Conservation (phyloP, 495 filamentous ascomycete species). For the Xylaria cubensis region DNA sequence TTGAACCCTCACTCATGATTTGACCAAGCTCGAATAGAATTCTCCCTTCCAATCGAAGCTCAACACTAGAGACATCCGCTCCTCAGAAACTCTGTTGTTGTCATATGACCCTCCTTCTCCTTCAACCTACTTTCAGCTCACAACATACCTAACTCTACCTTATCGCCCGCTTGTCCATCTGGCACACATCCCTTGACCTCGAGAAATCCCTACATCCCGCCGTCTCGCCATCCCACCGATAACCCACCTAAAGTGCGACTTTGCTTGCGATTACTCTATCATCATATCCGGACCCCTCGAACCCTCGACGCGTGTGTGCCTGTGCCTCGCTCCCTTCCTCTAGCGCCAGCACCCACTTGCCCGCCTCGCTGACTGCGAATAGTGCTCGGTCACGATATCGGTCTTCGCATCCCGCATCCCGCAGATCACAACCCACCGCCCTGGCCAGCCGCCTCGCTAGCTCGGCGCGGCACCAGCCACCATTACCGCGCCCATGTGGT, state of each 20-base stretch:
- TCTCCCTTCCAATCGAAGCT: not conserved
- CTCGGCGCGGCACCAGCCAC: conserved; percentile 45
- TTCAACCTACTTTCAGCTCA: not conserved
- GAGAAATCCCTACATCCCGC: not conserved
- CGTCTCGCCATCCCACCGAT: not conserved
- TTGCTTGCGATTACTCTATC: conserved; percentile 10
- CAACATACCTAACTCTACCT: not conserved
- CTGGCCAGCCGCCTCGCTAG: conserved; percentile 43
- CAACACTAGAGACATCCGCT: not conserved
- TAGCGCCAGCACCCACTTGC: not conserved
- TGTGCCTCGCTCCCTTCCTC: not conserved
- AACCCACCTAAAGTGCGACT: conserved; percentile 8
- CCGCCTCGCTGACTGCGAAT: conserved; percentile 3
- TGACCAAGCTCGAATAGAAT: conserved; percentile 1
- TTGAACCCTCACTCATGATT: conserved; percentile 12
- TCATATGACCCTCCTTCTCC: not conserved
- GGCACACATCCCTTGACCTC: not conserved
- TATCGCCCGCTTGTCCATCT: conserved; percentile 6
- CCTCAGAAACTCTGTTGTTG: not conserved
- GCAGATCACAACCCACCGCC: conserved; percentile 25
- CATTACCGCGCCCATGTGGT: conserved; percentile 62
- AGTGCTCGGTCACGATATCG: not conserved
- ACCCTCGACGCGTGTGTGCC: not conserved
- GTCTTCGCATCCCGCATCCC: conserved; percentile 1
- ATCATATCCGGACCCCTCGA: not conserved